Base-by-base conservation (phyloP, 345 rosid genomes). In the Physaria fendleri region DNA sequence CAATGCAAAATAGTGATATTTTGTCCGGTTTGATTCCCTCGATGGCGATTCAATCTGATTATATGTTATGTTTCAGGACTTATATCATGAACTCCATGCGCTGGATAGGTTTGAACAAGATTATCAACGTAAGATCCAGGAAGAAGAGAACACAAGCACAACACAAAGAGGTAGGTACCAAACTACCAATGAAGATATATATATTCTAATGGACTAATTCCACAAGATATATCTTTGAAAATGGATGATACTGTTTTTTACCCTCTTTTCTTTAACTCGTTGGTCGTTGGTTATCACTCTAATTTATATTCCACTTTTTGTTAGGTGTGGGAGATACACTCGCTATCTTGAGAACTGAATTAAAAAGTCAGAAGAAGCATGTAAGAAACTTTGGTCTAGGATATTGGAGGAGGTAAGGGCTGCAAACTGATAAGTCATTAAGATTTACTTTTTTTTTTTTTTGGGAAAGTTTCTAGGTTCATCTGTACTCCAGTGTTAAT, bases 61-160 rank as follows among this genome's bases (percentile, higher is more conserved):
- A 35, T 51, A 17, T 50, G 18, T 5, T 34, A 33, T 64, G 37
- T 20, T 61, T 74, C 85, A 93, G 99, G 99, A 93, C 69, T 71
- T 93, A 53, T 93, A 93, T 74, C 99, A 93, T 64, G 99, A 93
- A 68, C 78, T 85, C 71, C 97, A 89, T 65, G 91, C 99, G 46
- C 72, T 93, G 77, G 99, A 93, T 78, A 85, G 95, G 78, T 93
- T 88, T 77, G 97, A 89, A 67, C 99, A 93, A 85, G 99, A 93
- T 65, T 89, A 82, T 78, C 88, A 78, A 62, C 97, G 94, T 61
- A 89, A 87, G 81, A 83, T 86, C 65, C 94, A 82, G 70, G 99
- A 85, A 78, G 95, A 88, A 65, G 95, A 89, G 71, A 86, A 72
- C 60, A 70, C 84, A 24, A 93, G 73, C 78, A 73, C 81, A 56